Conservation (phyloP, 164 flowering plant genomes). For the Santalum album region DNA sequence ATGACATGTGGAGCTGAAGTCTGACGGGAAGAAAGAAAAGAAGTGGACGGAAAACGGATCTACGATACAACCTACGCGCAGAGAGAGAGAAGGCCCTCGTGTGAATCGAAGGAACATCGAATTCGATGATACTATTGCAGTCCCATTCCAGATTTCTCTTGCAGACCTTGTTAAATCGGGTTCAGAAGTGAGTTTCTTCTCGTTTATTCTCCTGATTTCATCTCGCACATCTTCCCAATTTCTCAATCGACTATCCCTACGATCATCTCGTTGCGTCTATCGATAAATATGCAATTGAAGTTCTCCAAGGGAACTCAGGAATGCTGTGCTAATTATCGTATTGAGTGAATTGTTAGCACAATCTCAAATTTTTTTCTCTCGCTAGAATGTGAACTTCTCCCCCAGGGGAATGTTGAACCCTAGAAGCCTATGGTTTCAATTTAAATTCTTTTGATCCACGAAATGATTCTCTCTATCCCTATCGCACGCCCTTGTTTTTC, state of each 20-base stretch:
- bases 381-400: no score
- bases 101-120: neutral
- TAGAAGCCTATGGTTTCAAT: no score
- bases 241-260: neutral
- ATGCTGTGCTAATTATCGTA: no score
- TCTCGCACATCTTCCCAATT: neutral
- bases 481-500: neutral
- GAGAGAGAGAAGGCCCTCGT: neutral
- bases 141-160: conserved; percentile 71
- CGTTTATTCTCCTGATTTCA: neutral
- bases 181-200: conserved; percentile 41
- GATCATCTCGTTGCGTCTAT: no score
- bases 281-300: no score
- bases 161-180: conserved; percentile 54
- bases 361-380: no score
- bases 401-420: no score
- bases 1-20: no score
- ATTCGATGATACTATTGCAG: conserved; percentile 57
- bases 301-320: no score
- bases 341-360: no score
- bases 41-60: no score
- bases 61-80: neutral
- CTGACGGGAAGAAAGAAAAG: no score
- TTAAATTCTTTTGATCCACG: neutral
- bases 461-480: neutral